Conservation (phyloP, 768 basidiomycete species). For the Collybia sordida region DNA sequence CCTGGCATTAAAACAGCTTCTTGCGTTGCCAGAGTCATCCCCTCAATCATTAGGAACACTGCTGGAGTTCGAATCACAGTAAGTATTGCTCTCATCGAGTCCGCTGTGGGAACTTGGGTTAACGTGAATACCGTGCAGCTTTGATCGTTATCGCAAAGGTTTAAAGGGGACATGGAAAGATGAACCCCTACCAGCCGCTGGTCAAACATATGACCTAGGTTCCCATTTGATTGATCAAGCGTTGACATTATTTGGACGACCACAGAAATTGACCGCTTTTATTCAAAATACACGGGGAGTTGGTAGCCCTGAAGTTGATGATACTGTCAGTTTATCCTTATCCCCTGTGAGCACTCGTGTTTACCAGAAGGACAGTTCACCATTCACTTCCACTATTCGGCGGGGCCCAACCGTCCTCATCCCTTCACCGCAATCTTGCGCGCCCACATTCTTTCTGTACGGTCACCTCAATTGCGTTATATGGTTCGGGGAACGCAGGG, state of each 20-base stretch:
- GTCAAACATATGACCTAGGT: slow-evolving; percentile 76
- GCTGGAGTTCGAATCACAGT: slow-evolving; percentile 78
- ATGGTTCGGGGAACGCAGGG: slow-evolving; percentile 71
- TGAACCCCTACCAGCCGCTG: slow-evolving; percentile 54
- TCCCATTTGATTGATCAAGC: slow-evolving; percentile 81
- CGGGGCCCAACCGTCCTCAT: slow-evolving; percentile 36
- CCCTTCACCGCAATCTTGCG: slow-evolving; percentile 69
- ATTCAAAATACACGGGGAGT: slow-evolving; percentile 68
- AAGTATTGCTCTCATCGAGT: slow-evolving; percentile 16
- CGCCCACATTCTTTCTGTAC: slow-evolving; percentile 68
- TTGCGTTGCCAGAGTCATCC: slow-evolving; percentile 51
- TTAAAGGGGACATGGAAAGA: slow-evolving; percentile 84
- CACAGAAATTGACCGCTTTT: slow-evolving; percentile 65
- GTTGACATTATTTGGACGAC: slow-evolving; percentile 73
- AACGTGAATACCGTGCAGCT: slow-evolving; percentile 35
- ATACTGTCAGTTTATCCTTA: slow-evolving; percentile 43
- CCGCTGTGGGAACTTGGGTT: no score
- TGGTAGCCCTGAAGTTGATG: slow-evolving; percentile 65
- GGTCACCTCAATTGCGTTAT: slow-evolving; percentile 68
- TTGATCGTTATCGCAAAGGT: slow-evolving; percentile 68
- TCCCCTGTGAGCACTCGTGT: neutral
- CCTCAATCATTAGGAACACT: slow-evolving; percentile 59
- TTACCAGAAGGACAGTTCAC: slow-evolving; percentile 39
- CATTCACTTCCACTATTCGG: slow-evolving; percentile 50
- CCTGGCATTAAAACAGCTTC: slow-evolving; percentile 58